Percentiles rank a stretch among this genome's conserved stretches.
Conservation (phyloP, 257 asterid genomes). For the Pogostemon cablin region DNA sequence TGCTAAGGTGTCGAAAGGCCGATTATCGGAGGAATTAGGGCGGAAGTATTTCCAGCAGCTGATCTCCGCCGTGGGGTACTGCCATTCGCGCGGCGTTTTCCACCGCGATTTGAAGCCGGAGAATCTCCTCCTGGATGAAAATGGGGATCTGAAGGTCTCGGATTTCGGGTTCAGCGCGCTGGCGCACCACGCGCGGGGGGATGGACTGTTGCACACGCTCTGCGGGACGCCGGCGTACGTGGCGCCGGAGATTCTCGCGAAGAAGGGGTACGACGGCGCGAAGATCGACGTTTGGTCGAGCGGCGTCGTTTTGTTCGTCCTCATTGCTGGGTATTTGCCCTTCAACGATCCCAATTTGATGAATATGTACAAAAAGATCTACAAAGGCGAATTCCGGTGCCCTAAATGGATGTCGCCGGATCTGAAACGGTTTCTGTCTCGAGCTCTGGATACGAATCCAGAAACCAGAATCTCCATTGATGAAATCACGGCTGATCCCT, state of each 20-base stretch:
- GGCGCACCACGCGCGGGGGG: constrained; percentile 55
- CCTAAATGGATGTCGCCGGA: constrained; percentile 92
- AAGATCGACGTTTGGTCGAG: constrained; percentile 86
- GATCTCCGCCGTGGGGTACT: constrained; percentile 71
- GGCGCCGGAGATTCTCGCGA: constrained; percentile 90
- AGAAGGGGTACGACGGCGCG: constrained; percentile 83
- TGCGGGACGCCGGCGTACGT: constrained; percentile 98
- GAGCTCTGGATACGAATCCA: constrained; percentile 74
- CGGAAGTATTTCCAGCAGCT: constrained; percentile 81
- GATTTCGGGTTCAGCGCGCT: constrained; percentile 93
- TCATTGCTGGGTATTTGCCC: constrained; percentile 74
- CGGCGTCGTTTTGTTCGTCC: constrained; percentile 61
- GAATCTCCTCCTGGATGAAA: constrained; percentile 77
- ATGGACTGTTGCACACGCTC: constrained; percentile 79
- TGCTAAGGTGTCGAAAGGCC: constrained; percentile 62
- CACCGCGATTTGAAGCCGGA: constrained; percentile 96
- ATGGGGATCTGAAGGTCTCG: constrained; percentile 72
- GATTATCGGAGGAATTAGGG: constrained; percentile 65
- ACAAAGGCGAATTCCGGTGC: constrained; percentile 81
- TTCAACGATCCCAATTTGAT: constrained; percentile 69
- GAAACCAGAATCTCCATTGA: constrained; percentile 67
- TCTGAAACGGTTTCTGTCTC: constrained; percentile 61
- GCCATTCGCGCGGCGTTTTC: constrained; percentile 76
- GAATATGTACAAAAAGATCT: constrained; percentile 63
- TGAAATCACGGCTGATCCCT: constrained; percentile 66